These are phyloP conservation scores for Dendrobium huoshanense DNA, from an alignment of 106 monocot genomes.

Conservation along the genomic window DNA sequence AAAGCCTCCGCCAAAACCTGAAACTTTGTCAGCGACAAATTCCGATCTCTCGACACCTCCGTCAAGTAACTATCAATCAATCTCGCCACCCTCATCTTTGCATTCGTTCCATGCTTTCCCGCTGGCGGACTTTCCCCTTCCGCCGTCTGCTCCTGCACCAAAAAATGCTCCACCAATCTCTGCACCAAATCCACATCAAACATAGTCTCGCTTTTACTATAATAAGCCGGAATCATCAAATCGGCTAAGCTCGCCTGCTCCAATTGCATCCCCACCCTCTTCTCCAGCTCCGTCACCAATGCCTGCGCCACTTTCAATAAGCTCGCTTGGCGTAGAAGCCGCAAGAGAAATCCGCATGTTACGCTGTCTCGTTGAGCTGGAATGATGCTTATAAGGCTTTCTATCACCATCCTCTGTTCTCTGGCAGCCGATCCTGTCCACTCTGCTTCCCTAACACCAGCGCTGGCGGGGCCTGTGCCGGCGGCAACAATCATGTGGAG, in stretches of 20 bases:
- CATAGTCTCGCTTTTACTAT: constrained; percentile 43
- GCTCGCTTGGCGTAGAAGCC: constrained; percentile 57
- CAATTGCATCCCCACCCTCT: constrained; percentile 87
- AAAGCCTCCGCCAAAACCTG: constrained; percentile 84
- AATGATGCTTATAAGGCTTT: constrained; percentile 91
- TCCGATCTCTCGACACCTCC: constrained; percentile 86
- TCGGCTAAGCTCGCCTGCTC: constrained; percentile 66
- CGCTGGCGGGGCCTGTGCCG: constrained; percentile 16
- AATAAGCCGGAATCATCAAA: constrained; percentile 78
- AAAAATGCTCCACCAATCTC: constrained; percentile 80
- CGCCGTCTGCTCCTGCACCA: constrained; percentile 73
- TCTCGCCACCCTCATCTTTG: constrained; percentile 78
- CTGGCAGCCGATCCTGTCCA: constrained; percentile 15
- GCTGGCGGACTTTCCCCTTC: constrained; percentile 45
- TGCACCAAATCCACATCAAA: constrained; percentile 87
- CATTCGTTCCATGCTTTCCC: constrained; percentile 16
- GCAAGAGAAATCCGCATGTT: constrained; percentile 65
- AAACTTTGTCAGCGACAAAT: constrained; percentile 85
- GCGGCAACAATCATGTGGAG: constrained; percentile 59
- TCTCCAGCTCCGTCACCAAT: constrained; percentile 84
- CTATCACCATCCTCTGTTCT: constrained; percentile 75
- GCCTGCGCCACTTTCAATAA: constrained; percentile 82
- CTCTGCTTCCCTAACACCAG: constrained; percentile 17
- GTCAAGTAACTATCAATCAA: constrained; percentile 84
- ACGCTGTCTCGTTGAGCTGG: constrained; percentile 79